phyloP scores from a whole-genome alignment of 352 stramenopile genomes.

The Pythium monospermum region DNA sequence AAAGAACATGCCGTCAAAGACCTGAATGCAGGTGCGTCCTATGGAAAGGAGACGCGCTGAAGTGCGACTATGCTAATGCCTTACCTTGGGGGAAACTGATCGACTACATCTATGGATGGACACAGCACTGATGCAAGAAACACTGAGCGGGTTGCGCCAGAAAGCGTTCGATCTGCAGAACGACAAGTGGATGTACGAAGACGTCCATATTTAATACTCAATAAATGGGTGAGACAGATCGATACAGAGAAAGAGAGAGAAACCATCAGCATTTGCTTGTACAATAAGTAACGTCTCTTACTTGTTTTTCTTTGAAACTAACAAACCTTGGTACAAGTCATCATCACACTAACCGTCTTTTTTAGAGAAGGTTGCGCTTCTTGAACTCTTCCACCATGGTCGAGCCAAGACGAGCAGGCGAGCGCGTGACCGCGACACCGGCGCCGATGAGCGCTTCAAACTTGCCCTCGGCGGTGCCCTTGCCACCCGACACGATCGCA shows the following conservation, averaged over 20 bases:
- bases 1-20: conserved; percentile 38
- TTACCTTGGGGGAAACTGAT: neutral
- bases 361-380: conserved; percentile 39
- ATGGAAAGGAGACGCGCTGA: no score
- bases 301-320: neutral
- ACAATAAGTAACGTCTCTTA: no score
- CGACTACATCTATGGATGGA: neutral
- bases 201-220: conserved; percentile 41
- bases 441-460: conserved; percentile 95
- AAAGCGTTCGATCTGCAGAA: conserved; percentile 57
- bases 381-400: conserved; percentile 97
- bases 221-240: neutral
- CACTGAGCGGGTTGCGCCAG: conserved; percentile 38
- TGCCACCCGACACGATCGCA: conserved; percentile 98
- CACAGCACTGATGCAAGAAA: conserved; percentile 56
- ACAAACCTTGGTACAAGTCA: neutral
- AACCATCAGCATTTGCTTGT: no score
- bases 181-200: conserved; percentile 76
- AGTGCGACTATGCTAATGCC: neutral
- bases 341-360: neutral
- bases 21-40: conserved; percentile 38
- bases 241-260: no score
- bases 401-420: conserved; percentile 93
- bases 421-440: conserved; percentile 95
- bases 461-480: conserved; percentile 97